Percentiles rank a stretch among this genome's conserved stretches.
phyloP scores from a whole-genome alignment of 768 basidiomycete genomes.

The Tylopilus plumbeoviolaceoides region DNA sequence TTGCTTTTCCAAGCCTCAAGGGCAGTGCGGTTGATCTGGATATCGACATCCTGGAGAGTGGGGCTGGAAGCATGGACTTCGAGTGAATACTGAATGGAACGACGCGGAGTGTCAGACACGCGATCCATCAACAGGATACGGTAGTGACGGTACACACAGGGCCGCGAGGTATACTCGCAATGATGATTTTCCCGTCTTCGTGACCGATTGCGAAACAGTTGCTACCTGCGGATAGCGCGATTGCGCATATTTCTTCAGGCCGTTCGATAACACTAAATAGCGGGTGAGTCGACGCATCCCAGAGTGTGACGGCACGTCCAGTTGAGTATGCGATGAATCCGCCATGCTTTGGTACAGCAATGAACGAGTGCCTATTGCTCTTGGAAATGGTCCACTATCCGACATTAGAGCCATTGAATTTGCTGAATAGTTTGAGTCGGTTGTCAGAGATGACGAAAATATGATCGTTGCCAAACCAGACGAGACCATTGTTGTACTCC shows the following conservation, averaged over 20 bases:
- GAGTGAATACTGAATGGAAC: background rate
- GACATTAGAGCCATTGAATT: background rate
- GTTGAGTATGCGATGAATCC: background rate
- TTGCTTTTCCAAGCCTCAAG: background rate
- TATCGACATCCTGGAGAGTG: background rate
- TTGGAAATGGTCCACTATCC: background rate
- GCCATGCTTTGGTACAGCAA: background rate
- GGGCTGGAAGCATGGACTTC: background rate
- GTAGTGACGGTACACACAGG: background rate
- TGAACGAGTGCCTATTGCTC: background rate
- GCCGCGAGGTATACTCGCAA: background rate
- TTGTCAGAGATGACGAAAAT: background rate
- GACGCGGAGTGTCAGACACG: background rate
- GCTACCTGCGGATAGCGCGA: background rate
- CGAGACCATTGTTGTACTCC: background rate
- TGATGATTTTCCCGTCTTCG: background rate
- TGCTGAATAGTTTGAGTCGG: background rate
- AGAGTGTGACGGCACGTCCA: background rate
- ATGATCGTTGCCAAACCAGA: background rate
- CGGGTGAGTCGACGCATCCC: background rate
- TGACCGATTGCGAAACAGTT: background rate
- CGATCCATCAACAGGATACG: background rate
- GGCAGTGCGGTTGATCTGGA: background rate
- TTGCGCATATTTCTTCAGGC: background rate
- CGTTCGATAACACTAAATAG: background rate